Evolutionary conservation across 2,329 filamentous ascomycete genomes (phyloP).

Genomic region (Alternaria atra): DNA sequence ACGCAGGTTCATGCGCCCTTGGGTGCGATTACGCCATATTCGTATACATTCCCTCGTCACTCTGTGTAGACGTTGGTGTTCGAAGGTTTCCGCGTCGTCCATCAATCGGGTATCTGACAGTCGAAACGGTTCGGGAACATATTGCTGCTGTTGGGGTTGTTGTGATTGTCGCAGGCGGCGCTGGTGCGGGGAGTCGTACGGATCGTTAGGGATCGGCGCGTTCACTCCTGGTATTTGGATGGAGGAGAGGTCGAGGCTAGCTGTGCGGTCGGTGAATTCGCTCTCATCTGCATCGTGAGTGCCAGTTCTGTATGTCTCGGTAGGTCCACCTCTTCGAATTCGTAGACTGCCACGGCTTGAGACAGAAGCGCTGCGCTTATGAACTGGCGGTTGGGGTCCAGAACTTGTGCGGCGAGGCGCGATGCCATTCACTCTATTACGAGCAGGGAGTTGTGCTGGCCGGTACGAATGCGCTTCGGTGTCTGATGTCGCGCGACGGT

Average conservation of each 20-base stretch:
- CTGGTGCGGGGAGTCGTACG: conserved; percentile 19
- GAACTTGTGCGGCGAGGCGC: conserved; percentile 28
- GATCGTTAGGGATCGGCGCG: conserved; percentile 41
- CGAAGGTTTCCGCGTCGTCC: conserved; percentile 59
- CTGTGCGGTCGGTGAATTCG: conserved; percentile 43
- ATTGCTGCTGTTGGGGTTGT: conserved; percentile 27
- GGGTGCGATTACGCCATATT: conserved; percentile 59
- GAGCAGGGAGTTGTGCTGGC: conserved; percentile 36
- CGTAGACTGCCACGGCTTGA: conserved; percentile 49
- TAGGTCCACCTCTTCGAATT: conserved; percentile 35
- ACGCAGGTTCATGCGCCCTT: conserved; percentile 18
- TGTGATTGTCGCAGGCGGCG: conserved; percentile 8
- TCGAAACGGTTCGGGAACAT: conserved; percentile 53
- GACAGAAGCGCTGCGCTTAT: conserved; percentile 42
- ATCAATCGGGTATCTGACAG: conserved; percentile 62
- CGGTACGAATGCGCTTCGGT: conserved; percentile 35
- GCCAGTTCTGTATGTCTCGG: conserved; percentile 17
- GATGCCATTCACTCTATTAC: conserved; percentile 35
- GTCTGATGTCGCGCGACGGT: conserved; percentile 37
- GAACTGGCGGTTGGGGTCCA: conserved; percentile 28
- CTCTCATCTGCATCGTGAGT: conserved; percentile 39
- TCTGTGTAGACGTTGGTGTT: conserved; percentile 40
- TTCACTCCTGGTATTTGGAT: conserved; percentile 49
- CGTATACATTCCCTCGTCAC: conserved; percentile 48
- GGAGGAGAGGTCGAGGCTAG: conserved; percentile 39